Percentiles rank a stretch among this genome's conserved stretches.
phyloP scores from a whole-genome alignment of 257 asterid species.

The Solanum pimpinellifolium region DNA sequence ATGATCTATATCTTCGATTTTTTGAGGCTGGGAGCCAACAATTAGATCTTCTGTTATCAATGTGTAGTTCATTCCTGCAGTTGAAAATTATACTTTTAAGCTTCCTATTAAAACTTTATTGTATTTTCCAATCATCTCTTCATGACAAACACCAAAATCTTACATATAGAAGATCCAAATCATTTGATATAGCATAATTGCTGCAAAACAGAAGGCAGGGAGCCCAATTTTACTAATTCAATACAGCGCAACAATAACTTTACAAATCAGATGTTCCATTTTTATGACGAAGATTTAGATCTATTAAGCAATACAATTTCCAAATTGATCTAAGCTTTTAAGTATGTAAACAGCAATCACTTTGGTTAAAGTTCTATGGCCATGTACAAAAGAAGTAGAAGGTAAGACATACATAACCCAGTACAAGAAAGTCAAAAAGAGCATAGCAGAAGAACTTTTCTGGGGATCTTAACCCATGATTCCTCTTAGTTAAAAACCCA shows the following conservation, averaged over 20 bases:
- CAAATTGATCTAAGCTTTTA: neutral
- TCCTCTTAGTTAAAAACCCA: neutral
- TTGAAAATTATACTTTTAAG: conserved; percentile 5
- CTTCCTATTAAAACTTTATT: neutral
- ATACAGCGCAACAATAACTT: neutral
- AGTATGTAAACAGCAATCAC: neutral
- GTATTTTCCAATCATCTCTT: neutral
- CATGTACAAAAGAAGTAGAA: neutral
- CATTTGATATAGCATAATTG: neutral
- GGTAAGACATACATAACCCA: neutral
- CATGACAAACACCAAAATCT: neutral
- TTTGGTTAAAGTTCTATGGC: neutral
- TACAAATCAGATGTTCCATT: neutral
- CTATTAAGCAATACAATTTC: neutral
- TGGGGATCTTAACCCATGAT: neutral
- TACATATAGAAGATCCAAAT: neutral
- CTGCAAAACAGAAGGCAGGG: neutral
- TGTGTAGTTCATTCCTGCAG: conserved; percentile 88
- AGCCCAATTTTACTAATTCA: neutral
- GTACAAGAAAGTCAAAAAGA: neutral
- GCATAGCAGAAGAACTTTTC: neutral
- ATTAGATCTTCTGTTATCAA: conserved; percentile 71
- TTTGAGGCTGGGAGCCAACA: conserved; percentile 96
- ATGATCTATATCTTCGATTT: conserved; percentile 71
- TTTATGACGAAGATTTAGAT: neutral